Evolutionary conservation across 768 basidiomycete genomes (phyloP), one percentile per base, ranked within the genome.

Genomic region (Suillus clintonianus): DNA sequence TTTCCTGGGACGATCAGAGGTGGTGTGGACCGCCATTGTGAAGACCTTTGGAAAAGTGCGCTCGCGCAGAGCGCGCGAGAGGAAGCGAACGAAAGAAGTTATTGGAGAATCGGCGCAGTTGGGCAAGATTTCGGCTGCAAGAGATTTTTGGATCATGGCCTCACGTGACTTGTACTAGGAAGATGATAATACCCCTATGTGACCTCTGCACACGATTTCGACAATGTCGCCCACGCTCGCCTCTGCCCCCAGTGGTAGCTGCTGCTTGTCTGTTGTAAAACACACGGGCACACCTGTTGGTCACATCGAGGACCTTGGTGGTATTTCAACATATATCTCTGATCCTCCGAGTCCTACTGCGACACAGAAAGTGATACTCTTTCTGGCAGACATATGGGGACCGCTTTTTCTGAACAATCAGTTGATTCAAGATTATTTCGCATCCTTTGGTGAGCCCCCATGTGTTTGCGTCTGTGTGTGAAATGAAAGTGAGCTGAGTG

Each of bases 371-470:
- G 78, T 89, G 36, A 71, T 89, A 7, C 65, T 89, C n/a, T 88
- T 82, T 76, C 78, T 84, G 58, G 64, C 85, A 0, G 87, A 89
- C 70, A 76, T 88, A 14, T 86, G 71, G 62, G 85, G 87, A 0
- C 80, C 86, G 0, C 76, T 86, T 36, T 85, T 74, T 66, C 43
- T 83, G 61, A 89, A 88, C 68, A 83, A 83, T 54, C 72, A 86
- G 70, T 71, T 88, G 6, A 58, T 89, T 5, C 85, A 87, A 68
- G 87, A 89, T 69, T 88, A 82, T 62, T 87, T 85, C 62, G 86
- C 89, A 1, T 76, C 82, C 3, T 75, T 80, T 19, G 88, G 88
- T 88, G 42, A 3, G 74, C 69, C 48, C 9, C 41, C 24, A 19
- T 2, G 2, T 2, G 27, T 27, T 27, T 32, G 5, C 15, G 27